Conservation (phyloP, 305 asterid genomes). For the Fraxinus greggii region DNA sequence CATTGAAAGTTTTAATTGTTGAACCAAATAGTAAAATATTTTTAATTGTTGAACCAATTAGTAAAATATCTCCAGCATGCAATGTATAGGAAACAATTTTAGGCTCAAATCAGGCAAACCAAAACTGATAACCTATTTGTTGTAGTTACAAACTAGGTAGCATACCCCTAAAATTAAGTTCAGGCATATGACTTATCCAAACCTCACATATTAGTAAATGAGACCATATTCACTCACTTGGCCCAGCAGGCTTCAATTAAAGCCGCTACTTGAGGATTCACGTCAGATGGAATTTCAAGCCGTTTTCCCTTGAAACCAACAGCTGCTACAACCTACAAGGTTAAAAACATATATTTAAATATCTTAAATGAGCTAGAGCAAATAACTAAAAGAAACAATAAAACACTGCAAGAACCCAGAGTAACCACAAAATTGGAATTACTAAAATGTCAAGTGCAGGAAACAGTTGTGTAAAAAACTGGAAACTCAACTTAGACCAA, state of each 20-base stretch:
- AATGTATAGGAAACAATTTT: constrained; percentile 17
- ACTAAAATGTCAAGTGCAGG: neutral
- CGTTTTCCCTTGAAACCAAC: constrained; percentile 78
- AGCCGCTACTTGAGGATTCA: constrained; percentile 74
- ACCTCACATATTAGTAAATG: constrained; percentile 13
- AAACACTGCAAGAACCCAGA: constrained; percentile 1
- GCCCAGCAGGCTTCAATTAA: constrained; percentile 85
- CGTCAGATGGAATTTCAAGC: constrained; percentile 75
- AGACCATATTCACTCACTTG: constrained; percentile 51
- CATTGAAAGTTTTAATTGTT: neutral
- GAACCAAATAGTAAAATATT: constrained; percentile 11
- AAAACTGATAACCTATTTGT: neutral
- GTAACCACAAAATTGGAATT: neutral
- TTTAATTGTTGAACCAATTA: neutral
- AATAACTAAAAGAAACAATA: neutral
- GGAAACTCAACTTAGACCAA: neutral
- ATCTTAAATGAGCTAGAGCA: constrained; percentile 15
- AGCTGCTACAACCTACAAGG: constrained; percentile 84
- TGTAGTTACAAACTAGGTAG: neutral
- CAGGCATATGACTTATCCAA: neutral
- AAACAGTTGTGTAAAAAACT: neutral
- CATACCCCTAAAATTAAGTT: constrained; percentile 15
- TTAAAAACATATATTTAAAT: constrained; percentile 19
- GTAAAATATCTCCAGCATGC: constrained; percentile 9
- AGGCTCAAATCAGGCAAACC: constrained; percentile 1